Percentiles rank a stretch among this genome's conserved stretches.
phyloP scores from a whole-genome alignment of 768 basidiomycete species.

The Kwoniella mangroviensis region DNA sequence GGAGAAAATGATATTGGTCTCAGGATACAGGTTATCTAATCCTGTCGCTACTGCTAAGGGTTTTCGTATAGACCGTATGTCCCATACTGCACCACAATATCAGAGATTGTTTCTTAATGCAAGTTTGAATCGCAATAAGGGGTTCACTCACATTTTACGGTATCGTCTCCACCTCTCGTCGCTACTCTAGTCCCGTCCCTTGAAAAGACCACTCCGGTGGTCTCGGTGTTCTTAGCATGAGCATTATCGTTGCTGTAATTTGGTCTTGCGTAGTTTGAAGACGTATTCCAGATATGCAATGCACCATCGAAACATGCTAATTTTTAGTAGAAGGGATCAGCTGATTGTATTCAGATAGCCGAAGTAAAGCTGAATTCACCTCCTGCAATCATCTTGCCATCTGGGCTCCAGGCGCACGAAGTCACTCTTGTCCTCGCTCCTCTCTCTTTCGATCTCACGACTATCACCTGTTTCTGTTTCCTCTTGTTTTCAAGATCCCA shows the following conservation, averaged over 20 bases:
- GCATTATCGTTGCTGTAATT: constrained; percentile 84
- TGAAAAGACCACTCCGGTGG: constrained; percentile 83
- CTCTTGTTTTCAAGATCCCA: constrained; percentile 93
- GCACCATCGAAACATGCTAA: constrained; percentile 89
- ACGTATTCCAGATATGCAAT: constrained; percentile 89
- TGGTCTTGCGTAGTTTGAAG: constrained; percentile 90
- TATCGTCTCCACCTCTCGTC: constrained; percentile 91
- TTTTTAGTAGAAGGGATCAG: constrained; percentile 7
- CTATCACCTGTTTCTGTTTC: constrained; percentile 94
- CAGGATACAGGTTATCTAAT: constrained; percentile 79
- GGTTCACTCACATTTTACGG: constrained; percentile 79
- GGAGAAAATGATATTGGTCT: constrained; percentile 92
- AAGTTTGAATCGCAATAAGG: too few species aligned
- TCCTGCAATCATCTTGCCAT: constrained; percentile 87
- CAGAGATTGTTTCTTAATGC: too few species aligned
- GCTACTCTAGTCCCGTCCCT: constrained; percentile 83
- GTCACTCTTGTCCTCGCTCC: constrained; percentile 92
- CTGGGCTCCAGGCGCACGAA: constrained; percentile 80
- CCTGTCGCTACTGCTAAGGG: constrained; percentile 72
- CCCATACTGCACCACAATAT: constrained; percentile 70
- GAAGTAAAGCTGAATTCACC: constrained; percentile 62
- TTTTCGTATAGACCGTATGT: constrained; percentile 85
- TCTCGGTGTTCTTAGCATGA: constrained; percentile 82
- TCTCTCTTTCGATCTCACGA: constrained; percentile 93
- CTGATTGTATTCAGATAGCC: background rate